phyloP scores from a whole-genome alignment of 139 green algal species.

The Pleodorina starrii region DNA sequence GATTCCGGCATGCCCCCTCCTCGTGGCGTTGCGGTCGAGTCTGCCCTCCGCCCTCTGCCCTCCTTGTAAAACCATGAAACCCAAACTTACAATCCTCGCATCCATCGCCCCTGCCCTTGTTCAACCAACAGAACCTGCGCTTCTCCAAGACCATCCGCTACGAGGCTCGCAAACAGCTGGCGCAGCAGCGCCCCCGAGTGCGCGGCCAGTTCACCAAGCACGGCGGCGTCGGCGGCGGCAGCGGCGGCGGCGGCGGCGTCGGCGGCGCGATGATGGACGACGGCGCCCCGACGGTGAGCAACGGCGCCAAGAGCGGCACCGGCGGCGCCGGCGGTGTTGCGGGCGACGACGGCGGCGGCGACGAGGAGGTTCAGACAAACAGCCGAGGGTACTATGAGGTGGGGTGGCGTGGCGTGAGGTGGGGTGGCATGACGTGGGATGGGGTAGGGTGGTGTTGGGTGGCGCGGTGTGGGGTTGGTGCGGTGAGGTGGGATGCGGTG shows the following conservation, averaged over 20 bases:
- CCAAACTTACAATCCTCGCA: too few species aligned
- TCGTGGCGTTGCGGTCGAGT: too few species aligned
- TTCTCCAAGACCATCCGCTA: constrained; percentile 82
- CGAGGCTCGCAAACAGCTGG: constrained; percentile 77
- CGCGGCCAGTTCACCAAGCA: constrained; percentile 77
- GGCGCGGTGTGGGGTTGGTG: too few species aligned
- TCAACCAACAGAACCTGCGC: constrained; percentile 61
- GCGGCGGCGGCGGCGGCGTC: background rate
- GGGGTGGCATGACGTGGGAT: too few species aligned
- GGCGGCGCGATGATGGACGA: constrained; percentile 11
- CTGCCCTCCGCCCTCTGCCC: too few species aligned
- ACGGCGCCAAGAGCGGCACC: constrained; percentile 42
- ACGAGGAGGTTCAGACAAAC: constrained; percentile 46
- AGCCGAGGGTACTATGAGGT: constrained; percentile 50
- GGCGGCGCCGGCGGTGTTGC: constrained; percentile 9
- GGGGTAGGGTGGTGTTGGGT: too few species aligned
- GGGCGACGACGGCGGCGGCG: background rate
- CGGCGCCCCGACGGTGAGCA: background rate
- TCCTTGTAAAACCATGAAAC: too few species aligned
- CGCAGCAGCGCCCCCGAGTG: constrained; percentile 70
- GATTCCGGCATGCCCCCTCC: background rate
- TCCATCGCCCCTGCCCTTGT: background rate
- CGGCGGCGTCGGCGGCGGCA: background rate
- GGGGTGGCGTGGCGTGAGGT: too few species aligned
- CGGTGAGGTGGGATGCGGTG: background rate